Base-by-base conservation (phyloP, 139 green algal species). In the Chloropicon primus region DNA sequence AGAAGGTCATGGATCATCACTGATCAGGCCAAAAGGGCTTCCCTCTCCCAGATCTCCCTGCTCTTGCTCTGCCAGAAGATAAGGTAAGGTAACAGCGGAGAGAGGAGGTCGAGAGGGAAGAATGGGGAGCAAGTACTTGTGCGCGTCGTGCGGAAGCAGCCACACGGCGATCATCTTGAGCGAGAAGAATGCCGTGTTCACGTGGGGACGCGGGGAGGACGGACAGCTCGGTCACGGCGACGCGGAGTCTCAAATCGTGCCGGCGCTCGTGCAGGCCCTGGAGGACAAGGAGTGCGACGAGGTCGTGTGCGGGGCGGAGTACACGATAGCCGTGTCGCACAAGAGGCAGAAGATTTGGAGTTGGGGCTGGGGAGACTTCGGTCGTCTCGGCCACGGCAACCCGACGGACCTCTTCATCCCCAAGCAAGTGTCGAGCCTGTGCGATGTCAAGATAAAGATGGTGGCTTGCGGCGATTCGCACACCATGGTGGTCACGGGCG, bases 301-400 rank as follows among this genome's bases (percentile, higher is more conserved):
- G 1, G 82, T 95, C 0, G 74, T 83, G 17, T 94, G 90, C 74
- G 93, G 93, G 22, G 93, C 93, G 23, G 93, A 97, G 73, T 94
- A 96, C 85, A 91, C 85, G 0, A 76, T 94, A 26, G 90, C 89
- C 1, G 81, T 92, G 0, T 90, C 83, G 22, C 72, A 79, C 0
- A 27, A 78, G 0, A 27, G 76, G 25, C 80, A 85, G 2, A 74
- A 83, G 3, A 82, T 95, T 0, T 96, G 89, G 82, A 91, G 85
- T 80, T 97, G 92, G 92, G 92, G 92, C 73, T 97, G 92, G 90
- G 91, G 90, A 25, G 92, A 96, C 79, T 97, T 97, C 86, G 92
- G 91, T 1, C 82, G 93, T 0, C 81, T 97, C 41, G 93, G 93
- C 1, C 90, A 95, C 74, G 90, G 89, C 1, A 82, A 91, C 62